These are phyloP conservation scores for Collybiopsis luxurians DNA, from an alignment of 768 basidiomycete species.

Conservation along the genomic window DNA sequence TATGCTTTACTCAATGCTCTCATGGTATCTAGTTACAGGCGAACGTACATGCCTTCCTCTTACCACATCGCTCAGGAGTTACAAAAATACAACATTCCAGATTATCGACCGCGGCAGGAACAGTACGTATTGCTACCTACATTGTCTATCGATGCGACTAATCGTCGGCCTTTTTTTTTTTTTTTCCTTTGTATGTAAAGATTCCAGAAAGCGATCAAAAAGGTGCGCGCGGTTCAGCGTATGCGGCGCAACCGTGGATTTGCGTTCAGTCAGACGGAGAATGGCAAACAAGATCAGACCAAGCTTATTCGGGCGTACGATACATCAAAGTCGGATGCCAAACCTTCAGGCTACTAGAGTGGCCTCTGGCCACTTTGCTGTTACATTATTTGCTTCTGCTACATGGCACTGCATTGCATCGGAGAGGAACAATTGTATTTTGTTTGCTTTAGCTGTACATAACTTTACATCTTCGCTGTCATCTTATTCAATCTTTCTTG, in stretches of 20 bases:
- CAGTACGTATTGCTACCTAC: constrained; percentile 56
- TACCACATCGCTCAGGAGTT: constrained; percentile 99
- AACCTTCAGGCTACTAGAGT: constrained; percentile 72
- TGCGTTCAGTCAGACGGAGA: constrained; percentile 97
- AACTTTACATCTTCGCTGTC: constrained; percentile 6
- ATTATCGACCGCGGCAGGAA: constrained; percentile 95
- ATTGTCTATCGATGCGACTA: constrained; percentile 9
- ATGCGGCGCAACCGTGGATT: constrained; percentile 97
- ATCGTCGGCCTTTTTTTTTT: constrained; percentile 9
- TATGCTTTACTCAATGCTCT: constrained; percentile 7
- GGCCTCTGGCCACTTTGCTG: neutral
- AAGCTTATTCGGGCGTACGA: constrained; percentile 85
- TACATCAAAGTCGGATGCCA: constrained; percentile 69
- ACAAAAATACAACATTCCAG: constrained; percentile 98
- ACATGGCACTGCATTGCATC: constrained; percentile 8
- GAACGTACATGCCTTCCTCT: constrained; percentile 87
- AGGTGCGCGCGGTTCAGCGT: constrained; percentile 96
- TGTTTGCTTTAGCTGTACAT: neutral
- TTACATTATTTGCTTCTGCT: constrained; percentile 1
- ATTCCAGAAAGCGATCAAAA: constrained; percentile 99
- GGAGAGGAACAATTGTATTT: constrained; percentile 13
- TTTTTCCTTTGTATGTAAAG: too few relatives aligned
- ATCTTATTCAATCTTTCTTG: neutral
- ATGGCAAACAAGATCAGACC: constrained; percentile 84
- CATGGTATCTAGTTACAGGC: constrained; percentile 62